Evolutionary conservation across 1,139 yeast genomes (phyloP).

Genomic region (Magnusiomyces magnusii): DNA sequence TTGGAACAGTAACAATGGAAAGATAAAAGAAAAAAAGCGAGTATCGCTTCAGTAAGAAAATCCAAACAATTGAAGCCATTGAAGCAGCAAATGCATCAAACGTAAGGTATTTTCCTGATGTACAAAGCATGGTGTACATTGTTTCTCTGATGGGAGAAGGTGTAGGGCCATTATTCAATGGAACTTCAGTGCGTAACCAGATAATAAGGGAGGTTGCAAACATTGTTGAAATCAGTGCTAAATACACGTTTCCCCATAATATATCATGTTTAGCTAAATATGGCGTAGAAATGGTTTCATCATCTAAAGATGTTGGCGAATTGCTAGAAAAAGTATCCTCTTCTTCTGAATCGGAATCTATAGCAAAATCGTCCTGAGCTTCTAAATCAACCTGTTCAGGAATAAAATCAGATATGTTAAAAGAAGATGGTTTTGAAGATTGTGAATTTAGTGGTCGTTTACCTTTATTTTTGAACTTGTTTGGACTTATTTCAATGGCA

Average conservation of each 20-base stretch:
- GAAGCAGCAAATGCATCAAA: constrained; percentile 28
- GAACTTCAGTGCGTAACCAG: constrained; percentile 30
- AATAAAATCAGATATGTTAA: constrained; percentile 21
- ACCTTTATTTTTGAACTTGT: neutral
- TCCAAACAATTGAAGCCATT: constrained; percentile 32
- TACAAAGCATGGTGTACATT: constrained; percentile 28
- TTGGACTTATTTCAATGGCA: constrained; percentile 15
- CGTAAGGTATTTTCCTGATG: constrained; percentile 28
- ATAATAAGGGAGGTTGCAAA: constrained; percentile 33
- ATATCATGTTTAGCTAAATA: constrained; percentile 24
- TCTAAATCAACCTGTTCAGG: constrained; percentile 13
- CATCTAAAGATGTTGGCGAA: constrained; percentile 18
- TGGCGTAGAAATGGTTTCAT: constrained; percentile 16
- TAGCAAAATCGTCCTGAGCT: constrained; percentile 1
- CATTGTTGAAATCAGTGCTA: constrained; percentile 27
- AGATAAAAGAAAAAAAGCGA: constrained; percentile 32
- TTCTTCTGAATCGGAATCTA: neutral
- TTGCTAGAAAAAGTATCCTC: neutral
- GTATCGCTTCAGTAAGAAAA: constrained; percentile 26
- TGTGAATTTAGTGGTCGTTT: too few relatives aligned
- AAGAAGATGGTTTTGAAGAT: constrained; percentile 19
- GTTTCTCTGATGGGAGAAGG: constrained; percentile 32
- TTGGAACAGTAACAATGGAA: constrained; percentile 29
- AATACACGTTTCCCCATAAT: constrained; percentile 30
- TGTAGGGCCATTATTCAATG: constrained; percentile 12